phyloP scores from a whole-genome alignment of 768 basidiomycete species.

The Leucosporidium scottii region DNA sequence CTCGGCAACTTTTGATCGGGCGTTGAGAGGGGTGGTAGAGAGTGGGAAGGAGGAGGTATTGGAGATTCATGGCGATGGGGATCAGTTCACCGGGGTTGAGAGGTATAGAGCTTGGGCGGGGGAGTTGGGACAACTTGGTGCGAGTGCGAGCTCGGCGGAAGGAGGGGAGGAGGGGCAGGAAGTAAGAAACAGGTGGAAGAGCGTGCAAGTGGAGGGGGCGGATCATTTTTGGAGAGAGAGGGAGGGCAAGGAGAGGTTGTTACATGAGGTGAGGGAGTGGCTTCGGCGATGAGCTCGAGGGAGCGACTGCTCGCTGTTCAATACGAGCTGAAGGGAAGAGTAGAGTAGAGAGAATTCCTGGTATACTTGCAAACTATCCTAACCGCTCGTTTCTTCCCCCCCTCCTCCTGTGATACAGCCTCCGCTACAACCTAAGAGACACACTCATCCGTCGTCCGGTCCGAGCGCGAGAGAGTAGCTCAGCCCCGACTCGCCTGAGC shows the following conservation, averaged over 20 bases:
- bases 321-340: too few relatives aligned
- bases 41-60: constrained; percentile 4
- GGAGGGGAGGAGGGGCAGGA: too few relatives aligned
- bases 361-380: too few relatives aligned
- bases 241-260: constrained; percentile 2
- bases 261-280: constrained; percentile 2
- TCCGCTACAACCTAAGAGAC: too few relatives aligned
- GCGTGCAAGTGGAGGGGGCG: constrained; percentile 24
- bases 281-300: neutral
- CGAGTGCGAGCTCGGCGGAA: too few relatives aligned
- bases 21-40: neutral
- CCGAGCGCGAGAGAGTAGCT: too few relatives aligned
- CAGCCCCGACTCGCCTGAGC: neutral
- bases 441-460: too few relatives aligned
- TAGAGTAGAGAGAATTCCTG: too few relatives aligned
- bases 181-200: neutral
- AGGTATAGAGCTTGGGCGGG: constrained; percentile 18
- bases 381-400: too few relatives aligned
- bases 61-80: constrained; percentile 21
- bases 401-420: too few relatives aligned
- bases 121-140: neutral
- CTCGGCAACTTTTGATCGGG: neutral
- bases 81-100: constrained; percentile 27
- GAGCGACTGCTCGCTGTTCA: too few relatives aligned
- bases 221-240: constrained; percentile 34